A percentile compares a stretch with the other conserved stretches of the same genome.
These are phyloP conservation scores for Solanum stenotomum DNA, from an alignment of 257 asterid genomes.

Conservation along the genomic window DNA sequence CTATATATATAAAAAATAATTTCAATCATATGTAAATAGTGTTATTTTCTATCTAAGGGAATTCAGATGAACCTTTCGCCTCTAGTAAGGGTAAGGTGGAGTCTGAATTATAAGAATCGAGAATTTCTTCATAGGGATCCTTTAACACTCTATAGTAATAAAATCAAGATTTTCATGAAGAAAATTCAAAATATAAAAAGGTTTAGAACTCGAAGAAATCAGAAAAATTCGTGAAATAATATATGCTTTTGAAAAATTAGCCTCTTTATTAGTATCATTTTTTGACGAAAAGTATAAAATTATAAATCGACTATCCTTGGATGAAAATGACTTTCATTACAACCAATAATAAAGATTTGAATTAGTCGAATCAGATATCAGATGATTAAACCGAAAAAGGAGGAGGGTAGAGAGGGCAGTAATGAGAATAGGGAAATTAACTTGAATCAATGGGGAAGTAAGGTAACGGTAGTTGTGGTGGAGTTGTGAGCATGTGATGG, in stretches of 20 bases:
- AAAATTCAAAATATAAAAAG: not conserved
- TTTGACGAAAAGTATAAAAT: not conserved
- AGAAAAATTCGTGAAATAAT: not conserved
- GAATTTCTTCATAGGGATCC: not conserved
- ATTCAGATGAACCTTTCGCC: not conserved
- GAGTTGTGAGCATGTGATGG: constrained; percentile 2
- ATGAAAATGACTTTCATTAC: not conserved
- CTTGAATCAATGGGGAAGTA: constrained; percentile 5
- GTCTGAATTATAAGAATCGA: not conserved
- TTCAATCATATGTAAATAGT: not conserved
- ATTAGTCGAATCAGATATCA: not conserved
- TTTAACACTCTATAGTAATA: not conserved
- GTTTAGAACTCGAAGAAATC: not conserved
- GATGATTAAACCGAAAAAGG: not conserved
- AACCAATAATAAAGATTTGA: not conserved
- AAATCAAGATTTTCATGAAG: not conserved
- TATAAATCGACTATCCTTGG: not conserved
- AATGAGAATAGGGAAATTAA: not conserved
- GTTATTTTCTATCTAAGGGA: not conserved
- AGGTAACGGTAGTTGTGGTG: constrained; percentile 4
- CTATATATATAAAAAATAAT: not conserved
- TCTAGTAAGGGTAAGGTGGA: not conserved
- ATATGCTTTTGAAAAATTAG: not conserved
- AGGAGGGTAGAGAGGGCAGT: not conserved
- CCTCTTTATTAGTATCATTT: not conserved